phyloP scores from a whole-genome alignment of 768 basidiomycete genomes.

The Boletus subcaerulescens region DNA sequence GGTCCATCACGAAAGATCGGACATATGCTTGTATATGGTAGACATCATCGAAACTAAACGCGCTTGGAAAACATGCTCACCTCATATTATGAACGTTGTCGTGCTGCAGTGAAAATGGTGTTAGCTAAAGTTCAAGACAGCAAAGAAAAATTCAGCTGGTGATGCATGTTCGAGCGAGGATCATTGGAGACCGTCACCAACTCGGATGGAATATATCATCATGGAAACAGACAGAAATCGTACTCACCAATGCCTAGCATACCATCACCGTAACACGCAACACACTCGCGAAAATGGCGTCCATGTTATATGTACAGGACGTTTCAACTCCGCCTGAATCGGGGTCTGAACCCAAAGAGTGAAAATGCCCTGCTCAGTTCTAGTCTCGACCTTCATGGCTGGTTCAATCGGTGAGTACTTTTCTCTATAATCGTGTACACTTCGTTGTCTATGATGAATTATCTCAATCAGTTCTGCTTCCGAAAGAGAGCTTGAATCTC shows the following conservation, averaged over 20 bases:
- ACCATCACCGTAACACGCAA: too few relatives aligned
- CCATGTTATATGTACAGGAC: not conserved
- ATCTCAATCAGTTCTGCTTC: constrained; percentile 76
- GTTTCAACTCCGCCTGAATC: constrained; percentile 21
- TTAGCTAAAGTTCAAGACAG: constrained; percentile 20
- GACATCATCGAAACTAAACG: constrained; percentile 43
- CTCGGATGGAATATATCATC: constrained; percentile 78
- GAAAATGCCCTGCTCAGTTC: too few relatives aligned
- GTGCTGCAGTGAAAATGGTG: not conserved
- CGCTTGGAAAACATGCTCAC: constrained; percentile 6
- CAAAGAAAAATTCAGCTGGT: constrained; percentile 42
- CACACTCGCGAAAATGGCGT: not conserved
- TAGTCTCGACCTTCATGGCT: too few relatives aligned
- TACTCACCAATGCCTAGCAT: constrained; percentile 33
- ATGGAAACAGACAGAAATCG: constrained; percentile 25
- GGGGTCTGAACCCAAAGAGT: constrained; percentile 26
- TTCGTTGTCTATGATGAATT: constrained; percentile 42
- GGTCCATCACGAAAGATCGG: constrained; percentile 61
- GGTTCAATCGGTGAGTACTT: constrained; percentile 13
- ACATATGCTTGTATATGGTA: constrained; percentile 71
- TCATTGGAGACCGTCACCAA: constrained; percentile 68
- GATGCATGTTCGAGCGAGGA: constrained; percentile 77
- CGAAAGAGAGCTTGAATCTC: constrained; percentile 65
- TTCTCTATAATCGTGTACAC: not conserved
- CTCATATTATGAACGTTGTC: not conserved